phyloP scores from a whole-genome alignment of 1,284 basidiomycete species.

The Tilletia setariae region DNA sequence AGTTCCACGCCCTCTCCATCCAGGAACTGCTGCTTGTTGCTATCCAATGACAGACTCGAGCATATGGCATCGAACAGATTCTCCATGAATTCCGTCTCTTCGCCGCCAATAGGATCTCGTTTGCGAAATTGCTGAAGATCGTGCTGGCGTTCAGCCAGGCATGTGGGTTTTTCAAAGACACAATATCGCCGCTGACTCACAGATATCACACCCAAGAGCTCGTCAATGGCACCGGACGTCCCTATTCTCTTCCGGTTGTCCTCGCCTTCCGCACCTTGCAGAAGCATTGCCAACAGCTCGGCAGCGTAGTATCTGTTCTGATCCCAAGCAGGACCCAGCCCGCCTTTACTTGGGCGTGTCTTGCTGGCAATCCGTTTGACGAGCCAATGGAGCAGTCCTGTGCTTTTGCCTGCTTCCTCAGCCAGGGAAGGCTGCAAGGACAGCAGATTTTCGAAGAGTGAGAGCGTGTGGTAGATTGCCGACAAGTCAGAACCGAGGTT shows the following conservation, averaged over 20 bases:
- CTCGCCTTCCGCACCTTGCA: slow-evolving; percentile 59
- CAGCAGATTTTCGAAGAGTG: slow-evolving; percentile 87
- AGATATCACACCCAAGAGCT: slow-evolving; percentile 71
- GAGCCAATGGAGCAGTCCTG: slow-evolving; percentile 64
- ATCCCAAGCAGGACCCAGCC: slow-evolving; percentile 23
- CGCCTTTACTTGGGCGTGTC: slow-evolving; percentile 58
- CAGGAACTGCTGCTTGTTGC: slow-evolving; percentile 78
- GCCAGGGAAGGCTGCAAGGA: slow-evolving; percentile 73
- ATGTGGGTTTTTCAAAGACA: neutral
- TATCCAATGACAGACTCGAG: slow-evolving; percentile 65
- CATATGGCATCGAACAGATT: slow-evolving; percentile 88
- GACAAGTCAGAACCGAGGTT: slow-evolving; percentile 20
- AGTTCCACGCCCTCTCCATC: slow-evolving; percentile 91
- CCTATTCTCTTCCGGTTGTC: slow-evolving; percentile 23
- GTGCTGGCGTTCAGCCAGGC: neutral
- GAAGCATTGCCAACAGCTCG: slow-evolving; percentile 74
- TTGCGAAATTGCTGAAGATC: slow-evolving; percentile 63
- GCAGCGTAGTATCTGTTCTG: slow-evolving; percentile 56
- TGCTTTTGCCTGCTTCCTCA: slow-evolving; percentile 39
- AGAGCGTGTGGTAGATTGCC: slow-evolving; percentile 55
- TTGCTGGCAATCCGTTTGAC: slow-evolving; percentile 71
- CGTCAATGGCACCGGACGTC: slow-evolving; percentile 73
- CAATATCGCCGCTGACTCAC: slow-evolving; percentile 61
- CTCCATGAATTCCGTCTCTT: slow-evolving; percentile 96
- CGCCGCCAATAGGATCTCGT: slow-evolving; percentile 74